Evolutionary conservation across 139 green algal species (phyloP), one percentile per base, ranked within the genome.

Genomic region (Chlorella sp.): DNA sequence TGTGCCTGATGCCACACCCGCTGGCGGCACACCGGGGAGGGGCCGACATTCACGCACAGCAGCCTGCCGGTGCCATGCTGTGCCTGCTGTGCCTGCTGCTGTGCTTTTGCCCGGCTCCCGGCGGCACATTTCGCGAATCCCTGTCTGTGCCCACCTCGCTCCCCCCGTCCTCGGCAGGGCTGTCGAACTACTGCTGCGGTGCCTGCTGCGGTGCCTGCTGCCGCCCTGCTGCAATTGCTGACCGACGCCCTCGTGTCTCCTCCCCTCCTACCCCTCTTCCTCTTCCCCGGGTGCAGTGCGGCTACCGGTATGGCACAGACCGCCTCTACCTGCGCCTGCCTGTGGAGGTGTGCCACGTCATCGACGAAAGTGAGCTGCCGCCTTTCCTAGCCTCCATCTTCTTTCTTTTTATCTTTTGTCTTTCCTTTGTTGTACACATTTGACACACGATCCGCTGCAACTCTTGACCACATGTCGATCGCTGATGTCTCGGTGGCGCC

Each of bases 311-410:
- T 0, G 94, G 94, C 1, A 42, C 40, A 34, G 94, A 96, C 89
- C 66, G 91, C 21, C 86, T 95, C 68, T 86, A 92, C 81, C 90
- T 97, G 88, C 92, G 96, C 71, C 96, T 97, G 83, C 96, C 96
- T 0, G 83, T 93, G 19, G 90, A 93, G 11, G 42, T 95, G 0
- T 71, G 69, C 12, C 96, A 98, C 88, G 93, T 95, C 66, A 95
- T 98, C 71, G 90, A 83, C 39, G 82, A 86, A 18, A 40, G 79
- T 85, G 79, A 37, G 79, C 34, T 30, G 64, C 48, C 48, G n/a
- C n/a, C n/a, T n/a, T n/a, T n/a, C n/a, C n/a, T n/a, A n/a, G n/a
- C n/a, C n/a, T n/a, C n/a, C n/a, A n/a, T n/a, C n/a, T n/a, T n/a
- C n/a, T n/a, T n/a, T n/a, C n/a, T n/a, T n/a, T n/a, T n/a, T n/a